Evolutionary conservation across 495 filamentous ascomycete species (phyloP), one percentile per base, ranked within the genome.

Genomic region (Chaetomium fimeti): DNA sequence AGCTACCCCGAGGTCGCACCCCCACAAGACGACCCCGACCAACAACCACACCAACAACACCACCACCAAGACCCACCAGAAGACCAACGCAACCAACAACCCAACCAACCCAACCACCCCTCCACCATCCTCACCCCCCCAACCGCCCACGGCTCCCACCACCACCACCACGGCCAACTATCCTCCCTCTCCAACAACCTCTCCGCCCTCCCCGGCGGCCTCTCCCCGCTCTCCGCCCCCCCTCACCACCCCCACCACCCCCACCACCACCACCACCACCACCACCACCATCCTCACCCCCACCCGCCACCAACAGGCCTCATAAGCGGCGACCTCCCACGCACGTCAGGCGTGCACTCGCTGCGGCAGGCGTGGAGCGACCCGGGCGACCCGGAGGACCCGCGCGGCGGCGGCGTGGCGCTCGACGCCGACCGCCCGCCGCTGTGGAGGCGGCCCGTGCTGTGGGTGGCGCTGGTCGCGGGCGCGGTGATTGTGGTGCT

Each of bases 1-100:
- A 69, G 53, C 47, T 69, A 69, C 45, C 67, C 67, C 0, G 67
- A 69, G 27, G 45, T 69, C 7, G 67, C 60, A 7, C 47, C 54
- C 0, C 12, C 32, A 2, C 36, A 28, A 28, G 12, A 15, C n/a
- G 42, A 49, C 9, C 27, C 51, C 51, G 18, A 55, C 8, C 13
- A 29, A 32, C 25, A 54, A 12, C 27, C 16, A 20, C 52, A 36
- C 8, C 4, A 29, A 32, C 25, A 32, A 12, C 27, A n/a, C 2
- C 52, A 55, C 7, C 52, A 55, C 24, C 24, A 52, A 24, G 7
- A 28, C 49, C 49, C 11, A 0, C 18, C 45, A 49, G 43, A 47
- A 22, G 3, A 49, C n/a, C 27, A 53, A 16, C 51, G 16, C 45
- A 24, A 9, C 47, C 47, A 22, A 2, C 9, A 24, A 27, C n/a